Evolutionary conservation across 176 grass and related monocot genomes (phyloP), one percentile per base, ranked within the genome.

Genomic region (Lolium rigidum): DNA sequence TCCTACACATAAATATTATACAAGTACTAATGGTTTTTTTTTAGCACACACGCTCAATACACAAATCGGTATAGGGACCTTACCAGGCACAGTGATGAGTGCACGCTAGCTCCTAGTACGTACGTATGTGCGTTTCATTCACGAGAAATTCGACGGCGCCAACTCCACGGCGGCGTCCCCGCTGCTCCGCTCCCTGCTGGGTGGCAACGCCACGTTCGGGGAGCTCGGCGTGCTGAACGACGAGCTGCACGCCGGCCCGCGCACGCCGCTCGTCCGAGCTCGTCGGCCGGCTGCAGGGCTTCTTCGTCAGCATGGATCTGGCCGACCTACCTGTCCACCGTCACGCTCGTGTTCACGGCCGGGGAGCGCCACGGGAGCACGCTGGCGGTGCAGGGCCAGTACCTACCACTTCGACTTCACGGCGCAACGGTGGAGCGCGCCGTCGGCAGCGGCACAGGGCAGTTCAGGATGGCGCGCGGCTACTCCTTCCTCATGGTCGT

Each of bases 381-480:
- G 72, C 37, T 88, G n/a, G 48, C 80, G 10, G 16, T 83, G 48
- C 60, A 77, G 86, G 71, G 70, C 6, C 38, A 16, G 57, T n/a
- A n/a, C n/a, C n/a, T 67, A 21, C 79, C 13, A 28, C 31, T 76
- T 74, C 58, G 58, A 59, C 54, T 18, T 55, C 1, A 7, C 5
- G 52, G 52, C 52, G 52, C 15, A 5, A 1, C 52, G 0, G 52
- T 55, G 52, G 52, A 88, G 80, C 77, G 84, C 39, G 26, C 65
- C 54, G 52, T 86, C 12, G 78, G 65, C 5, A 78, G 78, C 26
- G 87, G 87, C 26, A 79, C 87, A 1, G 74, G 87, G 7, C 1
- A 1, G 41, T 73, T 88, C 66, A 76, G 87, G 87, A 79, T 84
- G 87, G 81, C 81, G 43, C 24, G 26, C 2, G 87, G 80, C 2